Percentiles rank a stretch among this genome's conserved stretches.
Conservation (phyloP, 2,329 filamentous ascomycete genomes). For the Cadophora luteo-olivacea region DNA sequence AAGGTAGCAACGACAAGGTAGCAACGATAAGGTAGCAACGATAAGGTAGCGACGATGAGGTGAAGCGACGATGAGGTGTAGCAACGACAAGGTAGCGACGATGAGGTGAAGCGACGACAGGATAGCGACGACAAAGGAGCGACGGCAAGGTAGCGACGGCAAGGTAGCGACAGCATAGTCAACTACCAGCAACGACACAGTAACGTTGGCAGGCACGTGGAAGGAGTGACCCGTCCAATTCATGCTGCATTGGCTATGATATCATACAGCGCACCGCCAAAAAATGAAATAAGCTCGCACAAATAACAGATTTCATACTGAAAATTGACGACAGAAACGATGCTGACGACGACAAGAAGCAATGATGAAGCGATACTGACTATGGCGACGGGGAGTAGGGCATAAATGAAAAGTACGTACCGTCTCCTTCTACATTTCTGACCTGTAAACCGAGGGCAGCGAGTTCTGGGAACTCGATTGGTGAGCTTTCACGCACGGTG, state of each 20-base stretch:
- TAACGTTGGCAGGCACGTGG: too few relatives aligned
- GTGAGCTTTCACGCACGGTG: not conserved
- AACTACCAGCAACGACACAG: too few relatives aligned
- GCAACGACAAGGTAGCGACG: not conserved
- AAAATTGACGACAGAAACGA: not conserved
- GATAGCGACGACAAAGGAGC: not conserved
- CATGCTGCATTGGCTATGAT: not conserved
- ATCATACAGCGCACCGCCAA: not conserved
- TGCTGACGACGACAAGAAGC: too few relatives aligned
- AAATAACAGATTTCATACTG: not conserved
- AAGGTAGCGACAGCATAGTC: not conserved
- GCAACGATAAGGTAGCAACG: too few relatives aligned
- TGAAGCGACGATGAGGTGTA: not conserved
- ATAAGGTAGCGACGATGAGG: not conserved
- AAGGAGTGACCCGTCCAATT: not conserved
- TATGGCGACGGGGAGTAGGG: not conserved
- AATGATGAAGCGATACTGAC: not conserved
- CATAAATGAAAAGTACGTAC: constrained; percentile 51
- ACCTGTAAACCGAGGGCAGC: constrained; percentile 63
- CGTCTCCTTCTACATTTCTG: constrained; percentile 65
- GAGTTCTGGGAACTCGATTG: constrained; percentile 61
- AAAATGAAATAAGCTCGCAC: too few relatives aligned
- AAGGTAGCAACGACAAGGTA: not conserved
- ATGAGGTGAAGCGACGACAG: not conserved
- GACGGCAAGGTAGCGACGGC: not conserved